Base-by-base conservation (phyloP, 1,139 yeast species). In the Hanseniaspora sp. region DNA sequence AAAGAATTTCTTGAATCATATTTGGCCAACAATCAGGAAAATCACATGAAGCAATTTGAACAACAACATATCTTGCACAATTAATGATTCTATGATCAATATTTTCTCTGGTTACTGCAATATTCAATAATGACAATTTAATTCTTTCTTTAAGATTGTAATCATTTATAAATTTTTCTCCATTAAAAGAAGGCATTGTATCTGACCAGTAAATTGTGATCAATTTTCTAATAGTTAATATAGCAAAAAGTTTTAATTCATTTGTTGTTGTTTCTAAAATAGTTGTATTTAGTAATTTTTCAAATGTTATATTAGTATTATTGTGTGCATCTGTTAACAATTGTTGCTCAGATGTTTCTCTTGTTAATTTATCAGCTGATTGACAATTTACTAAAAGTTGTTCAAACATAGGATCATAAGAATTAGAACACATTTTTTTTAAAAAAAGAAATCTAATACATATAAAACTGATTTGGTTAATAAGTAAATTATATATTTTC, bases 11-110 rank as follows among this genome's bases (percentile, higher is more conserved):
- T 23, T 71, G 69, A 56, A 90, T 65, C 48, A 92, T 71, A 34
- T 74, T 75, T 0, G 96, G 95, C 97, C 97, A 92, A 64, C 87
- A 95, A 62, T 92, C 97, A 0, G 98, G 98, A 64, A 79, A 90
- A 63, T 92, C 98, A 1, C 83, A 85, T 1, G 86, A 84, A 0
- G 95, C 90, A 29, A 92, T 85, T 62, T 85, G 95, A 1, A 86
- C 85, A 30, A 87, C 77, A 13, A 86, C 82, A 59, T 86, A 82
- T 0, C 92, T 80, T 2, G 85, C 78, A 51, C 86, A 77, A 40
- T 75, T 76, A 57, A 88, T 72, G 17, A 88, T 70, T 62, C 83
- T 84, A n/a, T 83, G 72, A 57, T 77, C 75, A 0, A 72, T 64
- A 1, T 49, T 30, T 15, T 77, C 73, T 8, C 74, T 65, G 15